Conservation (phyloP, 2,329 filamentous ascomycete species). For the Sclerotinia minor region DNA sequence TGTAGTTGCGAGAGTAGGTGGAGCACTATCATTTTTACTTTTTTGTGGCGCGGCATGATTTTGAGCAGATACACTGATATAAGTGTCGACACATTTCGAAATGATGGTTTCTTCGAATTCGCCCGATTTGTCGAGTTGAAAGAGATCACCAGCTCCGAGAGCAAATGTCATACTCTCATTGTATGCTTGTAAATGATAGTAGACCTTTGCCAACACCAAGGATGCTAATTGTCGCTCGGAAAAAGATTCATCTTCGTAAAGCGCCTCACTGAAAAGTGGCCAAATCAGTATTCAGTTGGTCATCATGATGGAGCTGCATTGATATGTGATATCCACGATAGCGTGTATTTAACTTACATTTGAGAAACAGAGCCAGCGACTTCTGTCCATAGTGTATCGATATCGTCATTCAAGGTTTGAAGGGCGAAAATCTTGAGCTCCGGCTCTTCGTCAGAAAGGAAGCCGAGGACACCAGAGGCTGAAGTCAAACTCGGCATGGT, state of each 20-base stretch:
- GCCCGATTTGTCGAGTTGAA: slow-evolving; percentile 85
- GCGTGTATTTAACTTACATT: slow-evolving; percentile 64
- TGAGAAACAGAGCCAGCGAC: slow-evolving; percentile 88
- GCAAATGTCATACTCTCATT: slow-evolving; percentile 99
- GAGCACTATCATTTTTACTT: slow-evolving; percentile 52
- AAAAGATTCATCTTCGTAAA: slow-evolving; percentile 96
- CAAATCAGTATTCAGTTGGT: slow-evolving; percentile 29
- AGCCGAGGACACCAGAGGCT: slow-evolving; percentile 91
- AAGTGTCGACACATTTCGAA: slow-evolving; percentile 96
- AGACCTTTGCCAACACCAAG: slow-evolving; percentile 93
- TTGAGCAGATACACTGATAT: slow-evolving; percentile 74
- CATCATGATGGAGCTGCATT: background rate
- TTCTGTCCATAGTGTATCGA: slow-evolving; percentile 97
- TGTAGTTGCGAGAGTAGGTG: slow-evolving; percentile 67
- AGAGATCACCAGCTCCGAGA: slow-evolving; percentile 88
- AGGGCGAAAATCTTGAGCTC: slow-evolving; percentile 94
- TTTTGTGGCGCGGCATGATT: slow-evolving; percentile 54
- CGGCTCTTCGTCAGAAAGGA: slow-evolving; percentile 89
- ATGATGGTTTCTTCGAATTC: slow-evolving; percentile 99
- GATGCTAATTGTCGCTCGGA: slow-evolving; percentile 92
- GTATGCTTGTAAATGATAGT: slow-evolving; percentile 98
- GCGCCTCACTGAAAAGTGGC: slow-evolving; percentile 69
- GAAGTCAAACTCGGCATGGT: slow-evolving; percentile 90
- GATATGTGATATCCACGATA: background rate
- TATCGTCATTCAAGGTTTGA: slow-evolving; percentile 92